Percentiles rank a stretch among this genome's conserved stretches.
These are phyloP conservation scores for Coemansia biformis DNA, from an alignment of 192 early-diverging fungal species.

Conservation along the genomic window DNA sequence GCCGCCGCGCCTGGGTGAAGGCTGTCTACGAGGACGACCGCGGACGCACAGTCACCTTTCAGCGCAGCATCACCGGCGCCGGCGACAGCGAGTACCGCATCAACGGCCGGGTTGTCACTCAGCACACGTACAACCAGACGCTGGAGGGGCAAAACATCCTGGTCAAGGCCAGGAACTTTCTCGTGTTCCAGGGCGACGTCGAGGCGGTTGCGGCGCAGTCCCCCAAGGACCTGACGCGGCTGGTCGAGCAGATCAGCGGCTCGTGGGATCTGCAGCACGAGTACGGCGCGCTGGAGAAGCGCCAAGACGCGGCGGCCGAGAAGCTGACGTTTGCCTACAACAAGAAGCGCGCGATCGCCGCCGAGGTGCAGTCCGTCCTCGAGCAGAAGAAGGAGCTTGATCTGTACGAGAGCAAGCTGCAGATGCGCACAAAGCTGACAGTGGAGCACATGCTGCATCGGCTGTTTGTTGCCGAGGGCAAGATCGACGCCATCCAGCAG, in stretches of 20 bases:
- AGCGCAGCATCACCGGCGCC: slow-evolving; percentile 59
- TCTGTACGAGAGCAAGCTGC: slow-evolving; percentile 69
- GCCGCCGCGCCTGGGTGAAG: slow-evolving; percentile 65
- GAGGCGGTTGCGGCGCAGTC: slow-evolving; percentile 95
- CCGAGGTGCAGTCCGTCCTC: slow-evolving; percentile 88
- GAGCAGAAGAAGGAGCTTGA: slow-evolving; percentile 92
- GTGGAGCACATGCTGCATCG: slow-evolving; percentile 81
- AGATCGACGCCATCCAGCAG: slow-evolving; percentile 55
- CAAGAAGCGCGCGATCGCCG: slow-evolving; percentile 79
- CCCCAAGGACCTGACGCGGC: slow-evolving; percentile 82
- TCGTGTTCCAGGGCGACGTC: slow-evolving; percentile 99
- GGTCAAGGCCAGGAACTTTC: slow-evolving; percentile 93
- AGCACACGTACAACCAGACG: slow-evolving; percentile 65
- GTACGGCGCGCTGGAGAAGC: slow-evolving; percentile 78
- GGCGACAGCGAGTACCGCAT: slow-evolving; percentile 86
- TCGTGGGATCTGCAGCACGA: slow-evolving; percentile 84
- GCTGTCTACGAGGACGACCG: slow-evolving; percentile 75
- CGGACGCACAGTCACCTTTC: slow-evolving; percentile 62
- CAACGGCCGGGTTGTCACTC: slow-evolving; percentile 67
- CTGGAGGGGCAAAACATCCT: slow-evolving; percentile 88
- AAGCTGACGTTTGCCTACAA: slow-evolving; percentile 84
- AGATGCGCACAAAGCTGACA: slow-evolving; percentile 55
- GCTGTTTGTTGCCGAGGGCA: slow-evolving; percentile 80
- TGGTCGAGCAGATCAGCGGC: slow-evolving; percentile 96
- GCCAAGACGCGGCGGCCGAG: slow-evolving; percentile 83